phyloP scores from a whole-genome alignment of 176 grass and related monocot species.

The Carex parvula region DNA sequence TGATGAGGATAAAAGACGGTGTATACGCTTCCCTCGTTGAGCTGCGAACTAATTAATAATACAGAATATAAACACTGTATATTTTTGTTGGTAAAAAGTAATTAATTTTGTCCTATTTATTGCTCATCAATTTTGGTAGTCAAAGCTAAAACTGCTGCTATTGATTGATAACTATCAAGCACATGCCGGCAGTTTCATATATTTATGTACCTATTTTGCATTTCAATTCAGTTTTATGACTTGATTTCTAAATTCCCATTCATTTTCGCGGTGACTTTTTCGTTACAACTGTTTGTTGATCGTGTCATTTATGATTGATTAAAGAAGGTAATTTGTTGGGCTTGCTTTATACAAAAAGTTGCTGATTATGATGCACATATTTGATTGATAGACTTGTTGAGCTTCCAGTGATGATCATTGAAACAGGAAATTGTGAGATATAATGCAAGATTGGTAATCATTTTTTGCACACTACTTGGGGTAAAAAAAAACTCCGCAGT shows the following conservation, averaged over 20 bases:
- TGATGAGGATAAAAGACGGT: conserved; percentile 28
- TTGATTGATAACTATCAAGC: neutral
- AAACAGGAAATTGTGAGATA: neutral
- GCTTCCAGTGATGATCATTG: neutral
- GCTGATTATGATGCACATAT: neutral
- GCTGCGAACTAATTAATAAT: conserved; percentile 18
- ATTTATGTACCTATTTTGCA: neutral
- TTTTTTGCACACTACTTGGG: neutral
- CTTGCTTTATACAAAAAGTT: neutral
- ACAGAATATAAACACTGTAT: neutral
- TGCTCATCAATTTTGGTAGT: neutral
- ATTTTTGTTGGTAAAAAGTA: neutral
- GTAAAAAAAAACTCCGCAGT: neutral
- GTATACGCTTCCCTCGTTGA: conserved; percentile 38
- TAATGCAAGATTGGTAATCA: neutral
- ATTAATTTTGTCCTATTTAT: neutral
- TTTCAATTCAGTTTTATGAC: neutral
- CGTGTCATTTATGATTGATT: neutral
- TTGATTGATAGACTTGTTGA: neutral
- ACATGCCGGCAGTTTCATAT: neutral
- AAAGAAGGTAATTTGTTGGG: neutral
- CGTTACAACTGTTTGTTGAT: neutral
- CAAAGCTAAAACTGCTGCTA: neutral
- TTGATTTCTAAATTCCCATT: neutral
- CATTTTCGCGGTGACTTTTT: neutral